These are phyloP conservation scores for Clitoria ternatea DNA, from an alignment of 306 rosid species.

Conservation along the genomic window DNA sequence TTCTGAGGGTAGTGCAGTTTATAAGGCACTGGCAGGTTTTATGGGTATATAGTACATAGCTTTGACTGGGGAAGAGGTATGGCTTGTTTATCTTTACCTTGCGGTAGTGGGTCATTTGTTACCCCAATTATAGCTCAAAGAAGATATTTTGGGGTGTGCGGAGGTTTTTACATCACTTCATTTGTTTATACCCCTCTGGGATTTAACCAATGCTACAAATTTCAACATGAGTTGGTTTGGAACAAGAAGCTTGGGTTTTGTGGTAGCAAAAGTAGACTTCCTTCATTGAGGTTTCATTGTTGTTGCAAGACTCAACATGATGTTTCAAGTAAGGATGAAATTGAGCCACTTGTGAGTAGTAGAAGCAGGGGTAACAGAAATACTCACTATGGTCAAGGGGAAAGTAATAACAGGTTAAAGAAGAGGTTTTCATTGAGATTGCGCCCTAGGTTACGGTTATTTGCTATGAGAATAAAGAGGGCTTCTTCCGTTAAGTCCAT, in stretches of 20 bases:
- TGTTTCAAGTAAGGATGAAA: slow-evolving; percentile 40
- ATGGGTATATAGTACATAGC: slow-evolving; percentile 12
- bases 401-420: slow-evolving; percentile 33
- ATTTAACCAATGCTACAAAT: slow-evolving; percentile 27
- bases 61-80: slow-evolving; percentile 31
- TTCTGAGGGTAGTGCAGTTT: slow-evolving; percentile 26
- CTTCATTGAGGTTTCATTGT: slow-evolving; percentile 33
- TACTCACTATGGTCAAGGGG: slow-evolving; percentile 39
- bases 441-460: slow-evolving; percentile 71
- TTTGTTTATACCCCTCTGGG: slow-evolving; percentile 34
- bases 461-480: slow-evolving; percentile 52
- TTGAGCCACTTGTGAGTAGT: slow-evolving; percentile 51
- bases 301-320: slow-evolving; percentile 42
- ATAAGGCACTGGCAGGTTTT: slow-evolving; percentile 17
- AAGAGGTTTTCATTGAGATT: slow-evolving; percentile 69
- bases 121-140: slow-evolving; percentile 31
- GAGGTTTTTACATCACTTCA: slow-evolving; percentile 39
- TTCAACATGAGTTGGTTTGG: slow-evolving; percentile 36
- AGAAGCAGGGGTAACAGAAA: slow-evolving; percentile 42
- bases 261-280: slow-evolving; percentile 29
- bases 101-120: slow-evolving; percentile 42
- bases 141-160: slow-evolving; percentile 41
- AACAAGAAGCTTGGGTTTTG: slow-evolving; percentile 27
- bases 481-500: slow-evolving; percentile 52
- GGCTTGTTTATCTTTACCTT: slow-evolving; percentile 67